These are phyloP conservation scores for Ganoderma boninense DNA, from an alignment of 1,284 basidiomycete species.

Conservation along the genomic window DNA sequence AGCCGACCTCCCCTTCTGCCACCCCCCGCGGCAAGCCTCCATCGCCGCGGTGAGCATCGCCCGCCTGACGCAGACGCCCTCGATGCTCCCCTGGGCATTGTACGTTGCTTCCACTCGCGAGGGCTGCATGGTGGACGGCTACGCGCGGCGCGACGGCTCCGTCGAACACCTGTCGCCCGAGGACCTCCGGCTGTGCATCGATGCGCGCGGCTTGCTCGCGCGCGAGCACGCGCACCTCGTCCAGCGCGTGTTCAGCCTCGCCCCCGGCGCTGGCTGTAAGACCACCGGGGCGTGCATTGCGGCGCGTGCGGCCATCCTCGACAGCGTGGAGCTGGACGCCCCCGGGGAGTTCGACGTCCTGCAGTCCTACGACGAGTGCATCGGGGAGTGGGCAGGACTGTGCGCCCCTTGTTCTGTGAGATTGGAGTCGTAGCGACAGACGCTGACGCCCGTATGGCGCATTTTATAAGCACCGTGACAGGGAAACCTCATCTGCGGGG, in stretches of 20 bases:
- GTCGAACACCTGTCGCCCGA: not conserved
- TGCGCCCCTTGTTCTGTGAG: too few relatives aligned
- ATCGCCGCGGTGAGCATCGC: conserved; percentile 9
- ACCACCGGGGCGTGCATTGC: not conserved
- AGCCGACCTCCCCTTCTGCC: not conserved
- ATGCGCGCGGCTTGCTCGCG: not conserved
- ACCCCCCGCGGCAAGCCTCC: not conserved
- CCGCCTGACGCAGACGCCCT: not conserved
- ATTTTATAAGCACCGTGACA: too few relatives aligned
- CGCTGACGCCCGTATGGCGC: too few relatives aligned
- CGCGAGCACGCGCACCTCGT: not conserved
- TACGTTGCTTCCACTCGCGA: not conserved
- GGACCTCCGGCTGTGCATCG: conserved; percentile 2
- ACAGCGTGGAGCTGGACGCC: not conserved
- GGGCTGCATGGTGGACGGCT: not conserved
- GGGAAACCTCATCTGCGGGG: too few relatives aligned
- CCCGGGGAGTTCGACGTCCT: not conserved
- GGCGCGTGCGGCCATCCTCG: not conserved
- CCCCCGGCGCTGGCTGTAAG: not conserved
- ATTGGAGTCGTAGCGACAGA: too few relatives aligned
- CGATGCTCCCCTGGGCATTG: conserved; percentile 9
- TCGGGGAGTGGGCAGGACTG: not conserved
- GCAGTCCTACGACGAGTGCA: not conserved
- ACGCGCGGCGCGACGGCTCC: not conserved
- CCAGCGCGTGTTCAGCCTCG: not conserved